Conservation (phyloP, 2,329 filamentous ascomycete species). For the Alternaria conjuncta region DNA sequence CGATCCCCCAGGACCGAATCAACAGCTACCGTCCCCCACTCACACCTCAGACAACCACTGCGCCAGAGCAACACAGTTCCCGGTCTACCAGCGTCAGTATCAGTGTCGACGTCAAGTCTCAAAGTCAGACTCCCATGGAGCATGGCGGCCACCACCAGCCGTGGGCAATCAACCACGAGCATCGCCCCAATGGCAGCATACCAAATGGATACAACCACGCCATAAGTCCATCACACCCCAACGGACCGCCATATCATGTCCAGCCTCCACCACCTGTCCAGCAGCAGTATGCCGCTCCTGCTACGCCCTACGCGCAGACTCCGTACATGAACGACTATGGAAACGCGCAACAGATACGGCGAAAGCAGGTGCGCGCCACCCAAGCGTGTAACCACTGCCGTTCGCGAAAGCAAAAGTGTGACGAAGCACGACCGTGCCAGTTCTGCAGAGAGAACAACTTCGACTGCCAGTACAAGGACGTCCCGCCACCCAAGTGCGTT, state of each 20-base stretch:
- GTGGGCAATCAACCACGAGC: constrained; percentile 43
- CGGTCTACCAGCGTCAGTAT: constrained; percentile 34
- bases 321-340: constrained; percentile 42
- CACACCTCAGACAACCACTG: constrained; percentile 36
- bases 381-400: constrained; percentile 70
- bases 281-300: constrained; percentile 40
- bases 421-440: constrained; percentile 49
- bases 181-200: constrained; percentile 41
- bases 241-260: constrained; percentile 40
- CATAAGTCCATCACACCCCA: constrained; percentile 39
- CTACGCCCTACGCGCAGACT: constrained; percentile 29
- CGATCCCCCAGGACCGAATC: constrained; percentile 45
- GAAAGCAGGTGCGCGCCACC: constrained; percentile 48
- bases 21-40: constrained; percentile 40
- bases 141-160: constrained; percentile 41
- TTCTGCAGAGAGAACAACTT: constrained; percentile 86
- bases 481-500: constrained; percentile 85
- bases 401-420: constrained; percentile 51
- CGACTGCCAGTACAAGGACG: constrained; percentile 87
- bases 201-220: constrained; percentile 42
- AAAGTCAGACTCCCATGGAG: constrained; percentile 42
- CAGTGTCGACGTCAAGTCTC: constrained; percentile 36
- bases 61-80: constrained; percentile 30
- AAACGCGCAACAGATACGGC: constrained; percentile 31
- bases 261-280: constrained; percentile 37